Base-by-base conservation (phyloP, 2,329 filamentous ascomycete species). In the Pseudogymnoascus destructans region DNA sequence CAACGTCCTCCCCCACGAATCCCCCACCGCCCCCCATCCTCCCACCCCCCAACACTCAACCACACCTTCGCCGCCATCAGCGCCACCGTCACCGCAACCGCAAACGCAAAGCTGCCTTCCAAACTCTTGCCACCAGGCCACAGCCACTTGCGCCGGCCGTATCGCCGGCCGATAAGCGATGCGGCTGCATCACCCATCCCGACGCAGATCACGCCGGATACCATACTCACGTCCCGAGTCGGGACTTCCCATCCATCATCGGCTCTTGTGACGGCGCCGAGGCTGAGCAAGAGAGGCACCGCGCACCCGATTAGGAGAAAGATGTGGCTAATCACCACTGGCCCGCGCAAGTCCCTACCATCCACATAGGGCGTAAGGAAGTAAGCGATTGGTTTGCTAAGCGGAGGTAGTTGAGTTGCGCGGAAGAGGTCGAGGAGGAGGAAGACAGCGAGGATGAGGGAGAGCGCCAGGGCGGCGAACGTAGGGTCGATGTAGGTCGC, bases 41-140 rank as follows among this genome's bases (percentile, higher is more conserved):
- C 84, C 74, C 92, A 96, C 5, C 85, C 82, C 1, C 92, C 92
- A 21, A 89, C 61, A 38, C 78, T 75, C 62, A 96, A 74, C 90
- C 91, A 97, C 13, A 75, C 67, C 65, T 84, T 86, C 2, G 85
- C 86, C 4, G 79, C 74, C 42, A 85, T 72, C 49, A 97, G 76
- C 0, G 92, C 93, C 3, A 79, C 63, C 57, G 85, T 86, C 3
- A 97, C 93, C 2, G 89, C 91, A 3, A 75, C 71, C 1, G 85
- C 86, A 71, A 98, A 97, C 0, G 93, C 93, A 5, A 85, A 64
- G 63, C 81, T 85, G 58, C 93, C 93, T 71, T 98, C 92, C 1
- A 98, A 77, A 62, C 89, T 95, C 77, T 98, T 98, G 11, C 91
- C 92, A 3, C 93, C 93, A 11, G 89, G 88, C 93, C 93, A 98